Percentiles rank a stretch among this genome's conserved stretches.
These are phyloP conservation scores for Thelonectria rubi DNA, from an alignment of 2,329 filamentous ascomycete species.

Conservation along the genomic window DNA sequence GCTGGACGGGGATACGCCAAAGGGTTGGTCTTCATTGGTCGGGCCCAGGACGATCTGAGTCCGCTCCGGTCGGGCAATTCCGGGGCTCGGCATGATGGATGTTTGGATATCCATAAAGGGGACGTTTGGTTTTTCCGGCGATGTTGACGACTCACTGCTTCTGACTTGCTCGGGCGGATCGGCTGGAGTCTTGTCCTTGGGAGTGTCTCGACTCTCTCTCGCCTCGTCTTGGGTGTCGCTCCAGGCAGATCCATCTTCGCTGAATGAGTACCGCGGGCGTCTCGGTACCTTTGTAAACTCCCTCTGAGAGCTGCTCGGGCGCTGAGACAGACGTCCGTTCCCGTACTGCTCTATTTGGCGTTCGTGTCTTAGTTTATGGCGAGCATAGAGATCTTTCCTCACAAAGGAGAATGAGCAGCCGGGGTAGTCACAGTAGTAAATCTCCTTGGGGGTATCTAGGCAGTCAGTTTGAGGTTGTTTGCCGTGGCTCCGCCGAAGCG, in stretches of 20 bases:
- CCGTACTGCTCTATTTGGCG: conserved; percentile 41
- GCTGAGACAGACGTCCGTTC: conserved; percentile 39
- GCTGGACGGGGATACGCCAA: conserved; percentile 41
- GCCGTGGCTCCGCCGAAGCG: neutral
- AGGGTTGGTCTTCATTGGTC: conserved; percentile 37
- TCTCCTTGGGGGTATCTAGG: conserved; percentile 43
- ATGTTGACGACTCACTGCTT: conserved; percentile 37
- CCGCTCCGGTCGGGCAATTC: conserved; percentile 34
- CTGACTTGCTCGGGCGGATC: conserved; percentile 12
- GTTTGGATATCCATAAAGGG: conserved; percentile 33
- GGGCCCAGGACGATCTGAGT: conserved; percentile 33
- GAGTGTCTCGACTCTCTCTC: conserved; percentile 33
- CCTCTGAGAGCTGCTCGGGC: conserved; percentile 34
- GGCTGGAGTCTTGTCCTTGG: conserved; percentile 9
- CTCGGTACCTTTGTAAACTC: conserved; percentile 38
- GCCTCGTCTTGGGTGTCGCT: conserved; percentile 43
- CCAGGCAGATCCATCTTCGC: conserved; percentile 42
- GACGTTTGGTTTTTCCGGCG: conserved; percentile 34
- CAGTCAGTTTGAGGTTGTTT: conserved; percentile 29
- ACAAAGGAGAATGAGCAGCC: conserved; percentile 44
- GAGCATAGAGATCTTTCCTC: conserved; percentile 42
- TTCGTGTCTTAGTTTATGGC: conserved; percentile 42
- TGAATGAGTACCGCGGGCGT: conserved; percentile 38
- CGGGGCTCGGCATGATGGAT: conserved; percentile 36
- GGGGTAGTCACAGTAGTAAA: conserved; percentile 43